Evolutionary conservation across 345 rosid genomes (phyloP), one percentile per base, ranked within the genome.

Genomic region (Viola odorata): DNA sequence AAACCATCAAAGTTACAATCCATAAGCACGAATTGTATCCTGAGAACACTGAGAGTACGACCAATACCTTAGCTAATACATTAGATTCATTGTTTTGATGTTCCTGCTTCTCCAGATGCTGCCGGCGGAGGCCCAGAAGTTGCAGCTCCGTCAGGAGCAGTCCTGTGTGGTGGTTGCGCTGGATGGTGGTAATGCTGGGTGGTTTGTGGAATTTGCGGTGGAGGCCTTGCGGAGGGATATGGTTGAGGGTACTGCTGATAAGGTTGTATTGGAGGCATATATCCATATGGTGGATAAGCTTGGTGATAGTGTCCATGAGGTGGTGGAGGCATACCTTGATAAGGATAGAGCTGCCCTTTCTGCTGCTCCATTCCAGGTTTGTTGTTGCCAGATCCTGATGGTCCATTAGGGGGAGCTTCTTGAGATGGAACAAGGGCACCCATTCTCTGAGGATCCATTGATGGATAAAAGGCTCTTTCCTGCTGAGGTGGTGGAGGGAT

Each of bases 361-460:
- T 55, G 85, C 74, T 77, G 71, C 60, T 79, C 83, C 6, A 70
- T 15, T 51, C 77, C 77, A 10, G 84, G 65, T 61, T 70, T 82
- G 66, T 74, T 81, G 66, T 91, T 90, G 1, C 75, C 63, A 5
- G 76, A 57, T 62, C 74, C 72, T 5, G 67, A 1, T 1, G 66
- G 53, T 13, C 61, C 67, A 14, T 62, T 69, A 40, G 85, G 66
- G 62, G 82, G 66, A n/a, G 86, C 89, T 52, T 92, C 98, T 56
- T 89, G 88, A 58, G 83, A 70, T 32, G 85, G 85, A 65, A 87
- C 67, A 69, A 87, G 57, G 3, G 96, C 96, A 55, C 96, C 98
- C 98, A 92, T 92, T 69, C 98, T 75, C 58, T 92, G 98, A 57
- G 98, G 98, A 73, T 92, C 96, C 96, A 89, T 92, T 32, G 96